Conservation (phyloP, 177 flowering plant species). For the Vitis hybrid region DNA sequence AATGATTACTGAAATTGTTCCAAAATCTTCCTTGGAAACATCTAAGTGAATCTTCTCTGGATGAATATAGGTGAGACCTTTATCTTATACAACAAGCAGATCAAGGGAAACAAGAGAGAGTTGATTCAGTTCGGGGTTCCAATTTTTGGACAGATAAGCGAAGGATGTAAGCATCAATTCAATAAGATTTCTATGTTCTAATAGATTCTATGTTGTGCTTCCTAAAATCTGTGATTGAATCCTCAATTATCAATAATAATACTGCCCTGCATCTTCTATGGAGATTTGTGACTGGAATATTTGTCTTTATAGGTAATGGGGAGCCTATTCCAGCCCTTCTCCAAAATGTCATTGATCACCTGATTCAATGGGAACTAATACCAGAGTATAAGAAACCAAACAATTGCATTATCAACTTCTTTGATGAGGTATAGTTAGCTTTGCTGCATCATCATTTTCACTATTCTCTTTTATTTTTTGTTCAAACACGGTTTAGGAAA, state of each 20-base stretch:
- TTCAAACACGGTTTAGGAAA: not conserved
- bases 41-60: slow-evolving; percentile 7
- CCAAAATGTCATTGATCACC: slow-evolving; percentile 70
- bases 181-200: slow-evolving; percentile 25
- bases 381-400: slow-evolving; percentile 82
- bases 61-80: slow-evolving; percentile 75
- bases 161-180: slow-evolving; percentile 45
- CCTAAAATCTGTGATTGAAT: not conserved
- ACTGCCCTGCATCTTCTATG: not conserved
- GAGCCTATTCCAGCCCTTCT: slow-evolving; percentile 85
- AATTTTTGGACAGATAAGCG: slow-evolving; percentile 72
- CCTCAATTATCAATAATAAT: not conserved
- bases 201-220: not conserved
- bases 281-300: not conserved
- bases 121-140: slow-evolving; percentile 94
- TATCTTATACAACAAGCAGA: slow-evolving; percentile 79
- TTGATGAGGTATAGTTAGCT: slow-evolving; percentile 70
- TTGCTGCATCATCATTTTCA: not conserved
- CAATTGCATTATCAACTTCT: slow-evolving; percentile 88
- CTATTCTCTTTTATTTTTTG: not conserved
- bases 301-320: slow-evolving; percentile 47
- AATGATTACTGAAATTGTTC: too few species aligned
- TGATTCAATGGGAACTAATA: slow-evolving; percentile 78
- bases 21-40: not conserved
- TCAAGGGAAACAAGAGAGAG: slow-evolving; percentile 88